phyloP scores from a whole-genome alignment of 129 eudicot species.

The Flaveria sonorensis region DNA sequence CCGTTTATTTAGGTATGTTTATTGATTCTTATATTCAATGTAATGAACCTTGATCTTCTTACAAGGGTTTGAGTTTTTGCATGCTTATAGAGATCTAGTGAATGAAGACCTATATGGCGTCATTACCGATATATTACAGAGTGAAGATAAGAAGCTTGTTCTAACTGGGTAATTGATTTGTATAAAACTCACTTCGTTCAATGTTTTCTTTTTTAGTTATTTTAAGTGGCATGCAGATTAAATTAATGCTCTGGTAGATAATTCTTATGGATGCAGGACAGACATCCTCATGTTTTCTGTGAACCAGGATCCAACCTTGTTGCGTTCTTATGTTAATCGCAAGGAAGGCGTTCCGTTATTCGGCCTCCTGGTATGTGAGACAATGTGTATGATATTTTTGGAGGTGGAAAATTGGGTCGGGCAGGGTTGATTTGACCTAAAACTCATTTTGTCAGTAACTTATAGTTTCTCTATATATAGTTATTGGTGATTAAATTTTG shows the following conservation, averaged over 20 bases:
- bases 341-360: conserved; percentile 72
- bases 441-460: not conserved
- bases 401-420: not conserved
- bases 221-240: conserved; percentile 16
- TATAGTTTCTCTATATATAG: not conserved
- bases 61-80: conserved; percentile 13
- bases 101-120: conserved; percentile 83
- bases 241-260: conserved; percentile 26
- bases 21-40: not conserved
- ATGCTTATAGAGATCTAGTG: conserved; percentile 72
- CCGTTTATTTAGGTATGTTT: conserved; percentile 69
- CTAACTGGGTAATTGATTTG: conserved; percentile 71
- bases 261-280: conserved; percentile 83
- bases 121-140: conserved; percentile 65
- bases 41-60: conserved; percentile 16
- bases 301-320: conserved; percentile 77
- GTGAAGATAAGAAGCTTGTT: conserved; percentile 79
- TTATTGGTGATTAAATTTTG: not conserved
- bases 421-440: not conserved
- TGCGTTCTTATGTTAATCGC: conserved; percentile 70
- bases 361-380: conserved; percentile 79
- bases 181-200: conserved; percentile 10
- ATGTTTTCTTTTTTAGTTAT: not conserved
- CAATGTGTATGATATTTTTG: not conserved
- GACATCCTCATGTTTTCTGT: conserved; percentile 85